Base-by-base conservation (phyloP, 768 basidiomycete species). In the Fibroporia radiculosa region DNA sequence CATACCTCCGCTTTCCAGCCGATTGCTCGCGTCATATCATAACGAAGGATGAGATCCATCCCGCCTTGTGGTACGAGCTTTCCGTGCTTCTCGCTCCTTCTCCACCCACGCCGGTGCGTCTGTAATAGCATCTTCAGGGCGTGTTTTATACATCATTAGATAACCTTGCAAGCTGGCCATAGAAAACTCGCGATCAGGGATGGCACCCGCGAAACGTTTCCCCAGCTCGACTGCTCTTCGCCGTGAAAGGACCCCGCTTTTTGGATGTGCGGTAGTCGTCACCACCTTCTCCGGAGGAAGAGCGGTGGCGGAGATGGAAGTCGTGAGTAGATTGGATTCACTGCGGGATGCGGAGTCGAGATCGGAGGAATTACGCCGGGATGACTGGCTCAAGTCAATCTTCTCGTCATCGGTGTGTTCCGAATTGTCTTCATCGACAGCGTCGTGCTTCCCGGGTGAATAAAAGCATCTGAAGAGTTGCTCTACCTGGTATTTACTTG, bases 401-500 rank as follows among this genome's bases (percentile, higher is more conserved):
- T n/a, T n/a, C n/a, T n/a, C n/a, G 4, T 23, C 8, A n/a, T 42
- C 26, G 3, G n/a, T 31, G 19, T 14, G 16, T 24, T 44, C 26
- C 8, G 22, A 14, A 6, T 44, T 33, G 11, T 10, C 33, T 6
- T 24, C 3, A 6, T 7, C 42, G 12, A 12, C 24, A 10, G 19
- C 18, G 18, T 7, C 11, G n/a, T 8, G 10, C 28, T 38, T 36
- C 3, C 49, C 46, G 3, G 78, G 78, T 13, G 78, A 64, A 56
- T 81, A 90, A 65, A 90, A 90, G 45, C 73, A 69, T 25, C 65
- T 71, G 62, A 78, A 90, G 6, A 90, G 66, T 54, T 80, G 75
- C 27, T 62, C 62, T 3, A 80, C 81, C 53, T 89, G 86, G 62
- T 73, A 77, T 46, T 66, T 71, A 57, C 79, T 84, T 13, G 87